Base-by-base conservation (phyloP, 805 yeast species). In the Saccharomycopsis babjevae region DNA sequence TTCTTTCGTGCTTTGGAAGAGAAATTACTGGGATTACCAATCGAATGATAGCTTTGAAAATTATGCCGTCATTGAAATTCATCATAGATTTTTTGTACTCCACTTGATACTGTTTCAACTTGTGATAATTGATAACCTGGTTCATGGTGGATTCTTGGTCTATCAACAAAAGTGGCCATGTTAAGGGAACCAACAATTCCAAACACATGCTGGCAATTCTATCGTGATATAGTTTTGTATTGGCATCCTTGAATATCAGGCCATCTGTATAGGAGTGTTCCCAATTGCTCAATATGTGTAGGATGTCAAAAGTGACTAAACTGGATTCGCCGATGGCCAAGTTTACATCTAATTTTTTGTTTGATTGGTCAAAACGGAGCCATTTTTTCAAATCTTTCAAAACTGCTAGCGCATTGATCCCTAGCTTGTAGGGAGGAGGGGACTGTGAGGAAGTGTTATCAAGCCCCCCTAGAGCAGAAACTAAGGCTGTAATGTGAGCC, bases 401-500 rank as follows among this genome's bases (percentile, higher is more conserved):
- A 72, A 97, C 90, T 0, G 91, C 91, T 60, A 82, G 71, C 1
- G 96, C 96, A 68, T 93, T 97, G 62, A 86, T 90, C 11, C 98
- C 98, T 2, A 92, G 78, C 62, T 82, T 83, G 68, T 94, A 94
- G 0, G 83, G 83, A 0, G 79, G 77, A 2, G 79, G 78, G 1
- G 72, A 70, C 1, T 69, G 64, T 4, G 73, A 70, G 0, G 85
- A 75, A 1, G 85, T 73, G 56, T 85, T 82, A 72, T 92, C 97
- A 0, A 85, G 81, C 1, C 97, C 98, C 59, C 99, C 99, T 1
- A 93, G 77, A 0, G 98, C 96, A 3, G 96, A 83, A 3, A 91
- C 89, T 46, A 92, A 77, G 52, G 89, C 83, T 15, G 92, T 81
- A 38, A 93, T 86, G 71, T 89, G 90, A 0, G 94, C 89, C 64